phyloP scores from a whole-genome alignment of 1,139 yeast species.

The Debaryomycetaceae sp. region DNA sequence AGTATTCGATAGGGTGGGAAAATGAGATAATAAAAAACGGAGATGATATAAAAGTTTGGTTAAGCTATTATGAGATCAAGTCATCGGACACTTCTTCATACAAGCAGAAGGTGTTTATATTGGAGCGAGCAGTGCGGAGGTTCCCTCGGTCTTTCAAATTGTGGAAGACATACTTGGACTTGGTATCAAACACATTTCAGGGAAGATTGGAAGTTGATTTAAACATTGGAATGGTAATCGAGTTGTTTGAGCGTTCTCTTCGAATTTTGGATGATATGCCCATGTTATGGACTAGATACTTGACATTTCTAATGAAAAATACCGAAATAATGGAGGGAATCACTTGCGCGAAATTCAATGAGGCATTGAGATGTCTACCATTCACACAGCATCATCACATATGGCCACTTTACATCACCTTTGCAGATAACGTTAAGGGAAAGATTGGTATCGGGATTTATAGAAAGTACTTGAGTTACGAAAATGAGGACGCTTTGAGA shows the following conservation, averaged over 20 bases:
- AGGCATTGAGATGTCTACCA: slow-evolving; percentile 50
- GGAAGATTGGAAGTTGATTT: slow-evolving; percentile 25
- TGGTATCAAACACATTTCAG: slow-evolving; percentile 22
- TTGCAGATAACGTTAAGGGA: slow-evolving; percentile 49
- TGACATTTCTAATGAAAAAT: slow-evolving; percentile 41
- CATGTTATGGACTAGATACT: slow-evolving; percentile 54
- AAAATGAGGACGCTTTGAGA: slow-evolving; percentile 11
- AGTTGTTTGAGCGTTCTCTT: slow-evolving; percentile 48
- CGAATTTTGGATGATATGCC: slow-evolving; percentile 43
- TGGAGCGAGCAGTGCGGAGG: slow-evolving; percentile 50
- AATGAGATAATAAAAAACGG: slow-evolving; percentile 44
- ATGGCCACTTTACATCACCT: slow-evolving; percentile 59
- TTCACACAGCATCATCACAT: slow-evolving; percentile 51
- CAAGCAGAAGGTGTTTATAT: slow-evolving; percentile 38
- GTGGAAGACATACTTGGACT: slow-evolving; percentile 53
- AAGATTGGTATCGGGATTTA: slow-evolving; percentile 40
- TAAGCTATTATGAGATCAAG: slow-evolving; percentile 44
- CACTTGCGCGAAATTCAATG: slow-evolving; percentile 50
- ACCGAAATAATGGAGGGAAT: slow-evolving; percentile 29
- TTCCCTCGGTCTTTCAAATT: slow-evolving; percentile 52
- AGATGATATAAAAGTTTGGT: slow-evolving; percentile 48
- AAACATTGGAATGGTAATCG: slow-evolving; percentile 30
- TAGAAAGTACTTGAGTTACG: slow-evolving; percentile 39
- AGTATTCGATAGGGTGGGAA: slow-evolving; percentile 44
- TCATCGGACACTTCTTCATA: slow-evolving; percentile 14